A percentile compares a stretch with the other conserved stretches of the same genome.
phyloP scores from a whole-genome alignment of 805 yeast species.

The Huiozyma sinensis region DNA sequence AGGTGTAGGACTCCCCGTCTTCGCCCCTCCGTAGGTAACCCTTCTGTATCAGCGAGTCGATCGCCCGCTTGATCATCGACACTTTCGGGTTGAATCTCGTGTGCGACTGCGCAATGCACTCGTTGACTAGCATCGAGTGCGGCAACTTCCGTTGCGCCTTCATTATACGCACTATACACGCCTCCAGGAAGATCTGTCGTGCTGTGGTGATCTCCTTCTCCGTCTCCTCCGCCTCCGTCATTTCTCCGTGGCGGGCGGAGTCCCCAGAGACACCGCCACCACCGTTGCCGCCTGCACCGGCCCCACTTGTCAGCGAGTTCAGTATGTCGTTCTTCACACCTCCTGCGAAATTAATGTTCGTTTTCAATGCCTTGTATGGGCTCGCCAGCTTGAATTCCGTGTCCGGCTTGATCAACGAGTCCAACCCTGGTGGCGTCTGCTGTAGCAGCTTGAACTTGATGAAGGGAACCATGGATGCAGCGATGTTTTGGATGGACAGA shows the following conservation, averaged over 20 bases:
- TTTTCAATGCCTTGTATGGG: slow-evolving; percentile 77
- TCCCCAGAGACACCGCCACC: too few relatives aligned
- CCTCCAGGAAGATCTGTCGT: slow-evolving; percentile 74
- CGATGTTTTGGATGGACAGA: slow-evolving; percentile 51
- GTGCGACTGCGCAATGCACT: slow-evolving; percentile 77
- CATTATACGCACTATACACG: slow-evolving; percentile 94
- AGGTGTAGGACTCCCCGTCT: slow-evolving; percentile 63
- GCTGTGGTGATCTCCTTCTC: slow-evolving; percentile 78
- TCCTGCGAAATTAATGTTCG: slow-evolving; percentile 70
- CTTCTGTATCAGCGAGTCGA: slow-evolving; percentile 74
- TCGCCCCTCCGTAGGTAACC: slow-evolving; percentile 74
- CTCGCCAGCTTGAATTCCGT: slow-evolving; percentile 60
- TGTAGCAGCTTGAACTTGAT: slow-evolving; percentile 65
- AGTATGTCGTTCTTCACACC: slow-evolving; percentile 35
- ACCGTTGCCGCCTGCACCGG: slow-evolving; percentile 7
- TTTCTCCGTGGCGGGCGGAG: slow-evolving; percentile 20
- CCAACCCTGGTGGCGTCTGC: slow-evolving; percentile 54
- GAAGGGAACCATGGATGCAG: slow-evolving; percentile 69
- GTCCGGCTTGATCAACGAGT: slow-evolving; percentile 37
- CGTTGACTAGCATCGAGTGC: slow-evolving; percentile 75
- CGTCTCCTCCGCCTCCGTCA: slow-evolving; percentile 43
- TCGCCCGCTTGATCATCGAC: slow-evolving; percentile 76
- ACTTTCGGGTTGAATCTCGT: slow-evolving; percentile 75
- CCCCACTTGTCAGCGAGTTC: slow-evolving; percentile 15
- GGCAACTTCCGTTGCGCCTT: slow-evolving; percentile 75